Conservation (phyloP, 78 protist genomes). For the Dictyostelium purpureum region DNA sequence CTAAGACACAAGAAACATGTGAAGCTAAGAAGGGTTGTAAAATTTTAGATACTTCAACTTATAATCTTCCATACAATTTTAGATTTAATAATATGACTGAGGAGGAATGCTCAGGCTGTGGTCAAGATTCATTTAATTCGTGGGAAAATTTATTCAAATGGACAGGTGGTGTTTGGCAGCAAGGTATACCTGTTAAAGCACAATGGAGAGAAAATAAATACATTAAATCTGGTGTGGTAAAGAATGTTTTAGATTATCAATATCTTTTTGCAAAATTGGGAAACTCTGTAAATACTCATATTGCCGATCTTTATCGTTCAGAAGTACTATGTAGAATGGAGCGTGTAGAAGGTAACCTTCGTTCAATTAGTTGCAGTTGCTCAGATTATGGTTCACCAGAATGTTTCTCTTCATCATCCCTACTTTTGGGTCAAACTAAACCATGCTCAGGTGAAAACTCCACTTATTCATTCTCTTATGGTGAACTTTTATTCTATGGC, state of each 20-base stretch:
- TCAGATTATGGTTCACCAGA: background rate
- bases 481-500: background rate
- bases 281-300: conserved; percentile 13
- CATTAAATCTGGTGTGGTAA: background rate
- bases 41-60: background rate
- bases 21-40: conserved; percentile 15
- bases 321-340: conserved; percentile 39
- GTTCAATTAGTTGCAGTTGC: conserved; percentile 28
- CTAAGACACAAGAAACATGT: conserved; percentile 4
- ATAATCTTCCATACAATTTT: conserved; percentile 23
- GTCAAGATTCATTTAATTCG: background rate
- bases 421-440: conserved; percentile 14
- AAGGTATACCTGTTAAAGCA: background rate
- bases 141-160: conserved; percentile 24
- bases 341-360: conserved; percentile 14
- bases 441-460: conserved; percentile 27
- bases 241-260: background rate
- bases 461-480: conserved; percentile 1
- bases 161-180: conserved; percentile 25
- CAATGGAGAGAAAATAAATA: background rate
- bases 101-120: background rate
- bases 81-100: conserved; percentile 43
- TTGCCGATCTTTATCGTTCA: conserved; percentile 49
- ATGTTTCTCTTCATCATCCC: background rate
- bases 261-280: background rate